Base-by-base conservation (phyloP, 2,329 filamentous ascomycete genomes). In the Diaporthe eres region DNA sequence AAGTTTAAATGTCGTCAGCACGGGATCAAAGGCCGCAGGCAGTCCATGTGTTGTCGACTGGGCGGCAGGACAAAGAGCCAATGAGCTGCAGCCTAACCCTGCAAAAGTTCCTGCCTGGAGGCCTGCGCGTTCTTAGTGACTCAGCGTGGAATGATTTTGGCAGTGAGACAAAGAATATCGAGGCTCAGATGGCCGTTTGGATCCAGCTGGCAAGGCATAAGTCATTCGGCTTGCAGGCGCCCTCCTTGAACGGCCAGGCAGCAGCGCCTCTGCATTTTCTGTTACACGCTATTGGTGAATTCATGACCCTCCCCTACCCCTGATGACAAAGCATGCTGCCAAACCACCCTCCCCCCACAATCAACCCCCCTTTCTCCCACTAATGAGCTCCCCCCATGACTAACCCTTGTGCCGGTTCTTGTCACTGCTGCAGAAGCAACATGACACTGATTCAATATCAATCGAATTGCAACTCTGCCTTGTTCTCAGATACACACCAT, bases 241-340 rank as follows among this genome's bases (percentile, higher is more conserved):
- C 51, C 37, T 34, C 55, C 49, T 63, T 53, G 3, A 8, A 8
- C 10, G 4, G 51, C 55, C n/a, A 58, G 51, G 70, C 55, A 72
- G 58, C 53, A 63, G 47, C 10, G 34, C 19, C 6, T 13, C 13
- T 61, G 57, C 44, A 72, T 47, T 53, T 63, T 74, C 57, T 57
- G 31, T 74, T 57, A 74, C 47, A 74, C 44, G 72, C 60, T 44
- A 74, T 74, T 74, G 72, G 72, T 67, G 15, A 44, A 44, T 28
- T 39, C n/a, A 8, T 22, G 13, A 34, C 31, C 8, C n/a, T 42
- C n/a, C 15, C 51, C 31, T n/a, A 34, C 25, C 68, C 47, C 34
- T 53, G 47, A 70, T 70, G 47, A 70, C 65, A 55, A 55, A 70
- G 47, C 65, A 19, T 2, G 13, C n/a, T 0, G 19, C 31, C 31